Percentiles rank a stretch among this genome's conserved stretches.
phyloP scores from a whole-genome alignment of 768 basidiomycete genomes.

The Hortiboletus campestris region DNA sequence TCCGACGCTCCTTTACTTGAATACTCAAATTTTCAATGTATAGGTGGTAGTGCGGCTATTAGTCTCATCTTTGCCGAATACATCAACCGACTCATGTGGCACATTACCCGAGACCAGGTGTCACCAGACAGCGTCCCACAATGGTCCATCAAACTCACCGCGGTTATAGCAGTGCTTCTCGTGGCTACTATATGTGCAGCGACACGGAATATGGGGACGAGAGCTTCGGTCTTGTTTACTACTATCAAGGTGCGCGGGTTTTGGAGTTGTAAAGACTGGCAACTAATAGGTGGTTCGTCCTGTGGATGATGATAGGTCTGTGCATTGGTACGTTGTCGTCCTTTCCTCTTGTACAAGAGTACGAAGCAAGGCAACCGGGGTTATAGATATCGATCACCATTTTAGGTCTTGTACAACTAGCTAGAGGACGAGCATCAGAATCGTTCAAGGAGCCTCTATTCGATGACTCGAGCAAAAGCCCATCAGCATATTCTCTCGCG shows the following conservation, averaged over 20 bases:
- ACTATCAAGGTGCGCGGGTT: slow-evolving; percentile 63
- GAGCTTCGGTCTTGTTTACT: slow-evolving; percentile 85
- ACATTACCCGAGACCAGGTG: slow-evolving; percentile 64
- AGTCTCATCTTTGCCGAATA: slow-evolving; percentile 92
- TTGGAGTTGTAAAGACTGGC: background rate
- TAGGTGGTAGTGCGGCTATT: slow-evolving; percentile 79
- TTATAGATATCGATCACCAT: slow-evolving; percentile 66
- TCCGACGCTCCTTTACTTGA: background rate
- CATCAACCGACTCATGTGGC: slow-evolving; percentile 84
- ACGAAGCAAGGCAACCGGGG: background rate
- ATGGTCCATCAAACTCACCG: slow-evolving; percentile 90
- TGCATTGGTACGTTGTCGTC: slow-evolving; percentile 53
- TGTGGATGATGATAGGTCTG: slow-evolving; percentile 43
- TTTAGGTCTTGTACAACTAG: slow-evolving; percentile 76
- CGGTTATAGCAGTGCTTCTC: slow-evolving; percentile 63
- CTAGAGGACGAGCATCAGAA: slow-evolving; percentile 64
- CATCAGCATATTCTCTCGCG: slow-evolving; percentile 87
- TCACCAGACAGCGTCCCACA: slow-evolving; percentile 80
- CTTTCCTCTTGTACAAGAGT: background rate
- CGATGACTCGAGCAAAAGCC: slow-evolving; percentile 67
- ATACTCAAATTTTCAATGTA: slow-evolving; percentile 3
- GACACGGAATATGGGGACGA: slow-evolving; percentile 73
- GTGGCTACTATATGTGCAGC: slow-evolving; percentile 80
- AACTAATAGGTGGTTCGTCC: background rate
- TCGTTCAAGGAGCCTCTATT: slow-evolving; percentile 73